Evolutionary conservation across 106 monocot genomes (phyloP), one percentile per base, ranked within the genome.

Genomic region (Amphibolis antarctica): DNA sequence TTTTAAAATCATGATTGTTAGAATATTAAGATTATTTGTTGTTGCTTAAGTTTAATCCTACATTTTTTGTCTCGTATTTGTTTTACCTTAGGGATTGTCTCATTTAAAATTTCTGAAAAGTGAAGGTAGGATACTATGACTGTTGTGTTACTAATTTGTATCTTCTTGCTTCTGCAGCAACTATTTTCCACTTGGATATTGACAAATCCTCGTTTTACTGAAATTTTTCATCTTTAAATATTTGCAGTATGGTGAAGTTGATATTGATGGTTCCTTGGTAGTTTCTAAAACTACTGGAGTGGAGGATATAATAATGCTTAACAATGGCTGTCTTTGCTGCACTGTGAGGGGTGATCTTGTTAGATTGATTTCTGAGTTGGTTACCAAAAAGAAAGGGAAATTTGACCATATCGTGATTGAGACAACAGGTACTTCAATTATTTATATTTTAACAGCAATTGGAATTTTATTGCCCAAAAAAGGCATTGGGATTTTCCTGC

Each of bases 301-400:
- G 67, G 93, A 94, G 70, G 93, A 94, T 73, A 94, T 94, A 65
- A 49, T 94, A 36, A 94, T 94, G 88, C 85, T 94, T 53, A 94
- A 94, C 69, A 94, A 94, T 81, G 93, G 93, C 42, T 94, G 93
- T 50, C 81, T 94, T 45, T 94, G 93, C 77, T 94, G 93, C 68
- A 94, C 93, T 50, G 93, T 94, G 36, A 88, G 93, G 72, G 93
- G 93, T 63, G 93, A 94, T 74, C 85, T 94, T 70, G 93, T 94
- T 48, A 80, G 93, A 51, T 86, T 94, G 85, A 94, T 94, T 59
- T 63, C 76, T 63, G 93, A 94, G 71, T 66, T 94, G 77, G 81
- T 94, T 68, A 70, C 77, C 14, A 88, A 74, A 72, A 88, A 94
- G 73, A 94, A 83, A 72, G 93, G 89, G 45, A 94, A 86, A 30